These are phyloP conservation scores for Paradendryphiella salina DNA, from an alignment of 2,329 filamentous ascomycete genomes.

Conservation along the genomic window DNA sequence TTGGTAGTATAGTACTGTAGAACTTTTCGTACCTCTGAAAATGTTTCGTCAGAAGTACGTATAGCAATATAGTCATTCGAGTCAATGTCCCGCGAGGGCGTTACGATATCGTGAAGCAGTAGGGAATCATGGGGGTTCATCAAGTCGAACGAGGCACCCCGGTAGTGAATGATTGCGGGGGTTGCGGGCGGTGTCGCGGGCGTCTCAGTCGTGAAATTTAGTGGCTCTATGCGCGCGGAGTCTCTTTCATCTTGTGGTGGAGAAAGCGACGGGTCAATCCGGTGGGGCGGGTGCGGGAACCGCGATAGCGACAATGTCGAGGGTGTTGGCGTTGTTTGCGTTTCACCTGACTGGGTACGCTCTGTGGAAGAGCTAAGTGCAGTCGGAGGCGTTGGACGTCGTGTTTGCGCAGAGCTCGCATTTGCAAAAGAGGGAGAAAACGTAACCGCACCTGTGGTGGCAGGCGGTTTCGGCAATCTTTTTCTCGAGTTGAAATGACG, in stretches of 20 bases:
- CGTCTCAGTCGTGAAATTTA: slow-evolving; percentile 31
- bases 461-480: slow-evolving; percentile 39
- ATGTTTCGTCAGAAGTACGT: slow-evolving; percentile 29
- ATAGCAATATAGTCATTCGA: slow-evolving; percentile 39
- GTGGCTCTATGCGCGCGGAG: slow-evolving; percentile 23
- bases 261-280: slow-evolving; percentile 25
- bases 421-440: slow-evolving; percentile 19
- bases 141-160: slow-evolving; percentile 47
- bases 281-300: slow-evolving; percentile 42
- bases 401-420: slow-evolving; percentile 21
- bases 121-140: slow-evolving; percentile 47
- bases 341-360: slow-evolving; percentile 21
- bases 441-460: slow-evolving; percentile 15
- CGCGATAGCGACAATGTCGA: slow-evolving; percentile 40
- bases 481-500: slow-evolving; percentile 43
- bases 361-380: slow-evolving; percentile 30
- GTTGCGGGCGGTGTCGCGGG: slow-evolving; percentile 45
- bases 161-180: slow-evolving; percentile 46
- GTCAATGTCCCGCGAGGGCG: slow-evolving; percentile 43
- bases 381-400: slow-evolving; percentile 24
- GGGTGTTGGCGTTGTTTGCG: slow-evolving; percentile 23
- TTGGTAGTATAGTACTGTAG: neutral
- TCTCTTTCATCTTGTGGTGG: slow-evolving; percentile 28
- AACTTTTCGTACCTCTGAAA: slow-evolving; percentile 22
- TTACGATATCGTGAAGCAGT: slow-evolving; percentile 42